Conservation (phyloP, 192 early-diverging fungal genomes). For the Coemansia sp. region DNA sequence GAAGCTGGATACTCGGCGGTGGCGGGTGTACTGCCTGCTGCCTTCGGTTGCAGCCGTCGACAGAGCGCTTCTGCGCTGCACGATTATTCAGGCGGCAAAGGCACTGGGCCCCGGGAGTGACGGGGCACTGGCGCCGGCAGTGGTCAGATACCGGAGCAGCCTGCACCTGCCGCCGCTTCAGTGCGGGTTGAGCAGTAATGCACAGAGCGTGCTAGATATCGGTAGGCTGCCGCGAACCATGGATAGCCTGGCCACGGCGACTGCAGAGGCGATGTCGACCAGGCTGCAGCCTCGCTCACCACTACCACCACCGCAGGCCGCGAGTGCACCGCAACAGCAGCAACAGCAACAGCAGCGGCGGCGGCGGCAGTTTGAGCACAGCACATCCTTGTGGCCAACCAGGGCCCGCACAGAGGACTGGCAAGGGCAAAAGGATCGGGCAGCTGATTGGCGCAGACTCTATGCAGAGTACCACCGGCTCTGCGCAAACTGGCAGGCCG, state of each 20-base stretch:
- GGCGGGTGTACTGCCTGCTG: conserved; percentile 24
- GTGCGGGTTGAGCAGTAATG: too few relatives aligned
- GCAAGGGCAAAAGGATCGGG: neutral
- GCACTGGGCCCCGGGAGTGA: neutral
- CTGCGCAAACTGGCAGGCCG: conserved; percentile 67
- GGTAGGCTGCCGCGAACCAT: neutral
- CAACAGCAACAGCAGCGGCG: neutral
- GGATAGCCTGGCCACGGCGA: conserved; percentile 7
- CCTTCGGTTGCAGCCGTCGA: conserved; percentile 12
- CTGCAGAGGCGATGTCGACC: conserved; percentile 1
- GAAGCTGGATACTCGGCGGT: conserved; percentile 21
- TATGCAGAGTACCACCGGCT: conserved; percentile 61
- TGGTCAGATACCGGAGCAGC: conserved; percentile 3
- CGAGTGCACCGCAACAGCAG: neutral
- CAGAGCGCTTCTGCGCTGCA: conserved; percentile 9
- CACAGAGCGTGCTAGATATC: neutral
- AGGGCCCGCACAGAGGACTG: neutral
- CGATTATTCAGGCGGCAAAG: neutral
- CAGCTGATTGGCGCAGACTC: conserved; percentile 68
- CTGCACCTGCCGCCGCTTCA: neutral
- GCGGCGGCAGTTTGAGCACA: neutral
- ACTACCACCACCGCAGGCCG: neutral
- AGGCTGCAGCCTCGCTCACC: neutral
- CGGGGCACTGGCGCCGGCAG: conserved; percentile 2
- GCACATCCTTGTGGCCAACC: neutral